These are phyloP conservation scores for Talaromyces pinophilus DNA, from an alignment of 2,329 filamentous ascomycete species.

Conservation along the genomic window DNA sequence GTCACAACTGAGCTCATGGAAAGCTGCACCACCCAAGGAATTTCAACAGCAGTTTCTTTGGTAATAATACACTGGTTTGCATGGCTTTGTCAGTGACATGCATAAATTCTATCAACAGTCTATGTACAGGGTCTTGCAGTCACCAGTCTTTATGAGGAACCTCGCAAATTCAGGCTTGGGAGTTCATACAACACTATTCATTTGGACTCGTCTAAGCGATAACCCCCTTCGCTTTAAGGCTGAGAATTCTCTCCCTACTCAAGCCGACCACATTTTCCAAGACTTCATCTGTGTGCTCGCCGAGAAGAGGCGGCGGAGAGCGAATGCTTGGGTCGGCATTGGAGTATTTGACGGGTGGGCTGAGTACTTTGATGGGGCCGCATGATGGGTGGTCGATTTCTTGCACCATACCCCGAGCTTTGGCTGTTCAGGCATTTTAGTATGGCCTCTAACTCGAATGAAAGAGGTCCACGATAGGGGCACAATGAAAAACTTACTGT, in stretches of 20 bases:
- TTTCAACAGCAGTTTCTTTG: constrained; percentile 40
- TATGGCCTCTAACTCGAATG: constrained; percentile 27
- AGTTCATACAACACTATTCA: background rate
- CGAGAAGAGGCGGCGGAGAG: constrained; percentile 73
- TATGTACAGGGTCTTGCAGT: background rate
- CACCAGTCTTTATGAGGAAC: background rate
- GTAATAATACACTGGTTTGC: constrained; percentile 25
- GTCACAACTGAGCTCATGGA: constrained; percentile 30
- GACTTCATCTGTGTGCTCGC: constrained; percentile 76
- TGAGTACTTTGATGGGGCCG: constrained; percentile 79
- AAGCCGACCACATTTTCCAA: constrained; percentile 63
- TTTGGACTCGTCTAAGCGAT: background rate
- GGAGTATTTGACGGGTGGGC: constrained; percentile 86
- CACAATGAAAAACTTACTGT: constrained; percentile 60
- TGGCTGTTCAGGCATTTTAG: constrained; percentile 45
- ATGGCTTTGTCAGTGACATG: background rate
- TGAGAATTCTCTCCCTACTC: constrained; percentile 56
- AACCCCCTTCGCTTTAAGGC: constrained; percentile 39
- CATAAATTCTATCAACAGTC: background rate
- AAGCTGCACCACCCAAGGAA: constrained; percentile 33
- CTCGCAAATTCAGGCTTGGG: background rate
- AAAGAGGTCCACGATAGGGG: background rate
- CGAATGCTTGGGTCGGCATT: constrained; percentile 71
- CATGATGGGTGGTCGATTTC: constrained; percentile 80
- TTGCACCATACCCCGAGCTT: constrained; percentile 83